These are phyloP conservation scores for Diaporthe citrichinensis DNA, from an alignment of 2,329 filamentous ascomycete genomes.

Conservation along the genomic window DNA sequence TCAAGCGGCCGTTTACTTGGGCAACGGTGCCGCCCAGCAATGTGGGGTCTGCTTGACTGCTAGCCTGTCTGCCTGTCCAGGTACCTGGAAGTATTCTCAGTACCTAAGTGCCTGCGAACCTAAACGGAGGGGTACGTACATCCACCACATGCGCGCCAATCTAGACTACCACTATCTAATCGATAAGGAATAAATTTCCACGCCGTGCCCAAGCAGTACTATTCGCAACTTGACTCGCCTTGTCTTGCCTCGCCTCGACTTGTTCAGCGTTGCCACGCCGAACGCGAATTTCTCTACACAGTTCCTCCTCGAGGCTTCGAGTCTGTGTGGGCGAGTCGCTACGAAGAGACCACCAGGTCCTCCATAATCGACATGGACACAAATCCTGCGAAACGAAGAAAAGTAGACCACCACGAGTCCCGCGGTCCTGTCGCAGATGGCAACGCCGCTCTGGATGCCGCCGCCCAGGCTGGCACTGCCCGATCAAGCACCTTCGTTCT, in stretches of 20 bases:
- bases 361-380: conserved; percentile 48
- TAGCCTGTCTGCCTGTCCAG: background rate
- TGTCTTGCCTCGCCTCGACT: background rate
- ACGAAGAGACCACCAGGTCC: background rate
- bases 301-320: background rate
- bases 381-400: conserved; percentile 52
- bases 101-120: background rate
- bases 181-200: conserved; percentile 31
- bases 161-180: background rate
- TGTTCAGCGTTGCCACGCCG: background rate
- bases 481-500: conserved; percentile 68
- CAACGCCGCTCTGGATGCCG: conserved; percentile 46
- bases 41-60: background rate
- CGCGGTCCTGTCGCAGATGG: conserved; percentile 29
- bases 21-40: too few species aligned
- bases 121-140: background rate
- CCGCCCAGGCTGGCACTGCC: conserved; percentile 49
- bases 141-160: background rate
- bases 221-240: background rate
- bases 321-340: background rate
- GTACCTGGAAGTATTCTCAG: background rate
- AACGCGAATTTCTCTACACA: background rate
- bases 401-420: conserved; percentile 48
- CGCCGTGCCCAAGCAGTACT: background rate
- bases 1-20: too few species aligned